Base-by-base conservation (phyloP, 2,329 filamentous ascomycete genomes). In the Verruconis gallopava region DNA sequence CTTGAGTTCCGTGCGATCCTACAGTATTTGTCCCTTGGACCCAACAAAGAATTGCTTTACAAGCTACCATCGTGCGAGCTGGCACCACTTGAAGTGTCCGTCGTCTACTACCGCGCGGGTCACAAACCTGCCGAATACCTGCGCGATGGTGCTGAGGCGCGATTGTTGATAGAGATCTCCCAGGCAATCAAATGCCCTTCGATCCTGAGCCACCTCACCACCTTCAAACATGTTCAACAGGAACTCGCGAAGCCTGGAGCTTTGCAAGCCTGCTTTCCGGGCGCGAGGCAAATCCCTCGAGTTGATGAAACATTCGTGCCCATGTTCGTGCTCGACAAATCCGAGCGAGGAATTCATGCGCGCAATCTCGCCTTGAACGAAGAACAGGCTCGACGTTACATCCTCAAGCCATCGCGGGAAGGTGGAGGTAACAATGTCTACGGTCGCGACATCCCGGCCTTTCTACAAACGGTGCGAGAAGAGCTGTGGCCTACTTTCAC, bases 371-470 rank as follows among this genome's bases (percentile, higher is more conserved):
- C 55, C 3, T 44, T 42, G 6, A 47, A 60, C 40, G 41, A 39
- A 2, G 25, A 48, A 1, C 46, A 28, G 3, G 54, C 53, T 2
- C 39, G 34, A 11, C 43, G 56, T 18, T 60, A 61, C 40, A 55
- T 68, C 4, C 51, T 67, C 4, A 68, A 67, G 48, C 64, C 64
- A 1, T 65, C 59, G 9, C 50, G 63, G 0, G 64, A 68, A 49
- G 65, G 64, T 3, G 65, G 65, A 3, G 62, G 61, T 0, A 52
- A 67, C 40, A 66, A 68, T 46, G 43, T 66, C 12, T 64, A 62
- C 43, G 55, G 62, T 5, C 38, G 48, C 5, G 56, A 57, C 12
- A 65, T 68, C 5, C 57, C 56, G 0, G 44, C 35, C 1, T 61
- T 61, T 42, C 49, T 68, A 4, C 39, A 47, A 2, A 41, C 35